Base-by-base conservation (phyloP, 2,329 filamentous ascomycete species). In the Venturia oleaginea region DNA sequence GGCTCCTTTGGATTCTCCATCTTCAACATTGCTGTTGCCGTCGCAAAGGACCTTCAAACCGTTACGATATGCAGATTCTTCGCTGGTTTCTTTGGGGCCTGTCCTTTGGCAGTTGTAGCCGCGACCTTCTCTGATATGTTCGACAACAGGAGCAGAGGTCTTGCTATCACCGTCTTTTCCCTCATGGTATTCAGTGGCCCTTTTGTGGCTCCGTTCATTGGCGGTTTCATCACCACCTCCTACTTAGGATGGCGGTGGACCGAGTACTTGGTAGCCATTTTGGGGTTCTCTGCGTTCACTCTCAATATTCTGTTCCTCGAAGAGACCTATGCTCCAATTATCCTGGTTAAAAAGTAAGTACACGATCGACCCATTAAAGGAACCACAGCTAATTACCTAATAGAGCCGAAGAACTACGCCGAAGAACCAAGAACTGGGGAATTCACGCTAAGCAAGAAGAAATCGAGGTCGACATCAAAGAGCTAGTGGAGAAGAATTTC, bases 361-460 rank as follows among this genome's bases (percentile, higher is more conserved):
- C 3, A 32, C 2, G 4, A 57, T 10, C 17, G 19, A 1, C 27
- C 3, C 15, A 22, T 32, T n/a, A 15, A n/a, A 32, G n/a, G 27
- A 22, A 13, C 15, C 27, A 57, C 17, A 34, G 51, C 51, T 57
- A n/a, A 57, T 7, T 7, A 19, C 17, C 17, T 7, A 72, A 75
- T 19, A 86, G 86, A 69, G 83, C 83, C 3, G 72, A 77, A 3
- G 81, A 84, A 66, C 71, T 85, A 2, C 75, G 83, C 38, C 77
- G 83, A 40, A 72, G 80, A 32, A 85, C 83, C 1, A 79, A 79
- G 70, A 85, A 85, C 67, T 85, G 83, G 82, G 83, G 83, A 13
- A 84, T 85, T 61, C 83, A 86, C 68, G 83, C 83, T n/a, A 83
- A 82, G 69, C 76, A 76, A 62, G 81, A 83, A 67, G 80, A 82